Percentiles rank a stretch among this genome's conserved stretches.
These are phyloP conservation scores for Pinus albicaulis DNA, from an alignment of 75 land plant genomes.

Conservation along the genomic window DNA sequence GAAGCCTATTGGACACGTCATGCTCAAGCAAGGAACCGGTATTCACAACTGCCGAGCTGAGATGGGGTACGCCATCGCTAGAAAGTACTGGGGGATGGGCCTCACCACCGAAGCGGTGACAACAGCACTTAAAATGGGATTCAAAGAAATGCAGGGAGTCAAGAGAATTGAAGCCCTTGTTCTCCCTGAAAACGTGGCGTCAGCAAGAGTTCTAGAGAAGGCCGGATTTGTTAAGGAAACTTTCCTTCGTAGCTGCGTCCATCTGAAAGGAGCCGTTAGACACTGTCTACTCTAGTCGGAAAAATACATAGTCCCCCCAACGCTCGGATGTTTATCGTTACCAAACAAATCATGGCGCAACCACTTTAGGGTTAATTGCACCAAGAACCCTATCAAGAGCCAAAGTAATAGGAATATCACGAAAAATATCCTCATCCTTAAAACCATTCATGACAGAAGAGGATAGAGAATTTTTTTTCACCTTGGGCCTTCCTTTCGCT, in stretches of 20 bases:
- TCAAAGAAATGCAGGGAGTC: constrained; percentile 29
- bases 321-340: too few species aligned
- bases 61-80: constrained; percentile 45
- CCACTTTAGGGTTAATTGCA: too few species aligned
- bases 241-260: constrained; percentile 29
- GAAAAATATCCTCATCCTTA: too few species aligned
- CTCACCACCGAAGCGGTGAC: constrained; percentile 46
- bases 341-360: too few species aligned
- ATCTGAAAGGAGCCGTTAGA: constrained; percentile 16
- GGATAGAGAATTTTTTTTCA: too few species aligned
- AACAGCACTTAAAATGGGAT: constrained; percentile 20
- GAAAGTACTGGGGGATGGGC: constrained; percentile 47
- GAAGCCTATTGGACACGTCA: background rate
- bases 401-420: too few species aligned
- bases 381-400: too few species aligned
- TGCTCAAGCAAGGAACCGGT: background rate
- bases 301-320: too few species aligned
- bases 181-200: constrained; percentile 35
- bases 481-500: too few species aligned
- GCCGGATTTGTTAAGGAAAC: constrained; percentile 44
- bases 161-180: constrained; percentile 49
- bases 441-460: too few species aligned
- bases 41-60: constrained; percentile 15
- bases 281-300: background rate
- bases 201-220: constrained; percentile 54